Evolutionary conservation across 176 grass and related monocot species (phyloP).

Genomic region (Chloris gayana): DNA sequence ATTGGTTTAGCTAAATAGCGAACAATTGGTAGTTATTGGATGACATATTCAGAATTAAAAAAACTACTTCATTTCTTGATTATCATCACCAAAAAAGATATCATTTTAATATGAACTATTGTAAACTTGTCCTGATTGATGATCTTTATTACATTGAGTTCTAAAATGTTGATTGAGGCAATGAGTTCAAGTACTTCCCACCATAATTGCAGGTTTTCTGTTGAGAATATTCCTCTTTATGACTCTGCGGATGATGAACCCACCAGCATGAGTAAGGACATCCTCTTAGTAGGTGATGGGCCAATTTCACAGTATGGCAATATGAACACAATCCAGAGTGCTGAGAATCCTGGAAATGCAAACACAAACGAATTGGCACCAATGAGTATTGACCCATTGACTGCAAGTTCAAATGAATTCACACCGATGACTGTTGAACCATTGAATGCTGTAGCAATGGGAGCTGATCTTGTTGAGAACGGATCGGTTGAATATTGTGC

Average conservation of each 20-base stretch:
- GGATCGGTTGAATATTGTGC: slow-evolving; percentile 41
- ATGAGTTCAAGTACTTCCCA: slow-evolving; percentile 33
- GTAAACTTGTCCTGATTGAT: slow-evolving; percentile 13
- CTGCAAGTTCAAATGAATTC: slow-evolving; percentile 38
- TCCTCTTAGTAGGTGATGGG: slow-evolving; percentile 44
- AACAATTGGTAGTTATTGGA: not conserved
- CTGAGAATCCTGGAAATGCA: slow-evolving; percentile 37
- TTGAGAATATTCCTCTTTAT: slow-evolving; percentile 98
- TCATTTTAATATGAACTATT: not conserved
- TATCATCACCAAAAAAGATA: slow-evolving; percentile 9
- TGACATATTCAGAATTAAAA: not conserved
- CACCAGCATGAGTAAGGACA: slow-evolving; percentile 60
- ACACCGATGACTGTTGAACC: slow-evolving; percentile 62
- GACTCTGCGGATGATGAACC: slow-evolving; percentile 93
- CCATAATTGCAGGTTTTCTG: slow-evolving; percentile 74
- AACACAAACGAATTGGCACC: slow-evolving; percentile 35
- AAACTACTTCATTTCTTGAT: not conserved
- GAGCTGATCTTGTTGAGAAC: slow-evolving; percentile 55
- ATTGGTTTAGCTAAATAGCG: not conserved
- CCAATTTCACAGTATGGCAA: slow-evolving; percentile 21
- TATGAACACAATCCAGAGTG: slow-evolving; percentile 24
- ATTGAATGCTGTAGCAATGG: slow-evolving; percentile 73
- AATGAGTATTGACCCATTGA: slow-evolving; percentile 41
- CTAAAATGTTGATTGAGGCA: not conserved
- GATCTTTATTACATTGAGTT: not conserved